phyloP scores from a whole-genome alignment of 306 rosid species.

The Trifolium fragiferum region DNA sequence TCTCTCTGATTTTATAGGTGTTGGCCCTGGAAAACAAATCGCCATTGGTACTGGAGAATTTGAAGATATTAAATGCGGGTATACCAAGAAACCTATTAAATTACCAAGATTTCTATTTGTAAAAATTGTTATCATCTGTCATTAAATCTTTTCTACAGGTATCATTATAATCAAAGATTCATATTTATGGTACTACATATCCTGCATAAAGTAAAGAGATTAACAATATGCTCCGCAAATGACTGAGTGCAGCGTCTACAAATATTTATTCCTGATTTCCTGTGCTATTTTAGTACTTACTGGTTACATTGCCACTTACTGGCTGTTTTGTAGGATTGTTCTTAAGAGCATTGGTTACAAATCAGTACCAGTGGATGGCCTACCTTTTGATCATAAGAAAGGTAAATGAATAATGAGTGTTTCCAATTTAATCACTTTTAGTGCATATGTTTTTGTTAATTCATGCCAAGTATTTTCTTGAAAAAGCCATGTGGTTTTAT shows the following conservation, averaged over 20 bases:
- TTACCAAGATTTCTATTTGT: conserved; percentile 22
- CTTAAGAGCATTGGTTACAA: conserved; percentile 95
- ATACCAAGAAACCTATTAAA: conserved; percentile 35
- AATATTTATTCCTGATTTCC: conserved; percentile 15
- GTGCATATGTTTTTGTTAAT: conserved; percentile 2
- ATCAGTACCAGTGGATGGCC: conserved; percentile 81
- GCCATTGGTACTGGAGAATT: conserved; percentile 79
- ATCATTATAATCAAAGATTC: conserved; percentile 31
- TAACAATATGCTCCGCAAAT: conserved; percentile 27
- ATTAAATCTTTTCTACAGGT: conserved; percentile 20
- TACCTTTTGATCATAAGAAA: conserved; percentile 81
- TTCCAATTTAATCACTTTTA: conserved; percentile 22
- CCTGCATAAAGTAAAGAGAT: conserved; percentile 3
- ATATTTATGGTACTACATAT: conserved; percentile 8
- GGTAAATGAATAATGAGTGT: conserved; percentile 51
- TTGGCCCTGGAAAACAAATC: conserved; percentile 69
- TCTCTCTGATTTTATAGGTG: conserved; percentile 53
- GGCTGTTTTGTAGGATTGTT: conserved; percentile 66
- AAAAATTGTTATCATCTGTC: conserved; percentile 33
- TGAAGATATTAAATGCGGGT: conserved; percentile 85
- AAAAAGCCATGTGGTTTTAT: conserved; percentile 11
- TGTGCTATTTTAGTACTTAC: neutral
- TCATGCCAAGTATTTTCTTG: conserved; percentile 21
- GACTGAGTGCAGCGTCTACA: conserved; percentile 27
- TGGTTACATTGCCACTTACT: conserved; percentile 33